A percentile compares a stretch with the other conserved stretches of the same genome.
phyloP scores from a whole-genome alignment of 148 eudicot genomes.

The Nepenthes gracilis region DNA sequence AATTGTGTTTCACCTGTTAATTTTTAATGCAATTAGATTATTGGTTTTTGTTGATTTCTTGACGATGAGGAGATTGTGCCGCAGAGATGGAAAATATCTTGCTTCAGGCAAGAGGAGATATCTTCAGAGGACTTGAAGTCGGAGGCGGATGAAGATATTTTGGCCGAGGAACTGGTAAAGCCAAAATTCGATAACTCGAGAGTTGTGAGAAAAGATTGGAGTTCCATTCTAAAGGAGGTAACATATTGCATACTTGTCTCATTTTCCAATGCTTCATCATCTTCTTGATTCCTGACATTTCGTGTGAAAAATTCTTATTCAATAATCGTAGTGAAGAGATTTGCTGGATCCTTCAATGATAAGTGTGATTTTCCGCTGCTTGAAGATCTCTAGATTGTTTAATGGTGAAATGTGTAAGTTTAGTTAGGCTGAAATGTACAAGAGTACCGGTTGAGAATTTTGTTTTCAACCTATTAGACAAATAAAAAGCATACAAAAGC shows the following conservation, averaged over 20 bases:
- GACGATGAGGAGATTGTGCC: neutral
- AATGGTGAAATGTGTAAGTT: too few species aligned
- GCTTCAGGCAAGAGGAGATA: constrained; percentile 59
- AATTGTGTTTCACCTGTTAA: neutral
- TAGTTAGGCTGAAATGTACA: too few species aligned
- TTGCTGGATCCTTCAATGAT: too few species aligned
- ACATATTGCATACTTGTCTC: constrained; percentile 1
- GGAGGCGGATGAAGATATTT: constrained; percentile 31
- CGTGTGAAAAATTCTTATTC: too few species aligned
- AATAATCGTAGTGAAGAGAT: too few species aligned
- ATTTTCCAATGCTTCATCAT: neutral
- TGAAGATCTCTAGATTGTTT: too few species aligned
- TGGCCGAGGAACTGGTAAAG: constrained; percentile 38
- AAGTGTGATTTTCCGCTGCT: too few species aligned
- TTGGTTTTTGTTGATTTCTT: neutral
- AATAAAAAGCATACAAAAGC: too few species aligned
- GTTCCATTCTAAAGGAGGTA: constrained; percentile 39
- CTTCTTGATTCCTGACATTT: too few species aligned
- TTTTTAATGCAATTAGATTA: neutral
- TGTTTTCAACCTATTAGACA: too few species aligned
- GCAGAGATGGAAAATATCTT: constrained; percentile 58
- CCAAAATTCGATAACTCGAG: constrained; percentile 25
- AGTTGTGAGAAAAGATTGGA: constrained; percentile 30
- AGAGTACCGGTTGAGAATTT: too few species aligned
- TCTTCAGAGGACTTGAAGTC: constrained; percentile 33